Conservation (phyloP, 2,329 filamentous ascomycete genomes). For the Clonostachys rosea region DNA sequence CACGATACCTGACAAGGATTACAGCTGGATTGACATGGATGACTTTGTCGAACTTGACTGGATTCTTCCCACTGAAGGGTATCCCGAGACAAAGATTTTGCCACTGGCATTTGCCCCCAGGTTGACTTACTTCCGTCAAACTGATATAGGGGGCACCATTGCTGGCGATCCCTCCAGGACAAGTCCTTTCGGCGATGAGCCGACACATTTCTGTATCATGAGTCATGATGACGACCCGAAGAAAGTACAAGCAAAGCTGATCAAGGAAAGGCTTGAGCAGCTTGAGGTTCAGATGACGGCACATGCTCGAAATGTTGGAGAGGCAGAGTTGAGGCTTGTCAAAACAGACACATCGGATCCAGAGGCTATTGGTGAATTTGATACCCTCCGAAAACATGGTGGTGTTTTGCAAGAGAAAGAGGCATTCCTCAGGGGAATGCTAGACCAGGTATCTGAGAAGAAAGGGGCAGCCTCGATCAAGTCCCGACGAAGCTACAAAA, state of each 20-base stretch:
- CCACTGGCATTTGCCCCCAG: constrained; percentile 90
- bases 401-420: constrained; percentile 53
- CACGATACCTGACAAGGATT: constrained; percentile 91
- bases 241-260: constrained; percentile 80
- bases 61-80: constrained; percentile 85
- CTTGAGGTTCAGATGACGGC: constrained; percentile 73
- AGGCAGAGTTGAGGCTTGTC: constrained; percentile 66
- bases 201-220: constrained; percentile 94
- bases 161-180: constrained; percentile 76
- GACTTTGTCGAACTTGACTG: constrained; percentile 98
- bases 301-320: constrained; percentile 68
- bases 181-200: constrained; percentile 89
- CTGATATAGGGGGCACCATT: constrained; percentile 79
- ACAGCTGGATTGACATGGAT: constrained; percentile 98
- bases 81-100: constrained; percentile 90
- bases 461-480: constrained; percentile 9
- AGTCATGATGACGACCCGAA: constrained; percentile 84
- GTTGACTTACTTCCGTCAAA: constrained; percentile 96
- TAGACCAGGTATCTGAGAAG: constrained; percentile 40
- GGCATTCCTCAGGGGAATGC: constrained; percentile 53
- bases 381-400: constrained; percentile 52
- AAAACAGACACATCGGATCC: constrained; percentile 43
- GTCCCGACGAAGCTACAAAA: not conserved
- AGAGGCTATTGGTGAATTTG: constrained; percentile 52
- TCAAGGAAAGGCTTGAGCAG: constrained; percentile 74